Percentiles rank a stretch among this genome's conserved stretches.
phyloP scores from a whole-genome alignment of 345 rosid genomes.

The Euphorbia tirucalli region DNA sequence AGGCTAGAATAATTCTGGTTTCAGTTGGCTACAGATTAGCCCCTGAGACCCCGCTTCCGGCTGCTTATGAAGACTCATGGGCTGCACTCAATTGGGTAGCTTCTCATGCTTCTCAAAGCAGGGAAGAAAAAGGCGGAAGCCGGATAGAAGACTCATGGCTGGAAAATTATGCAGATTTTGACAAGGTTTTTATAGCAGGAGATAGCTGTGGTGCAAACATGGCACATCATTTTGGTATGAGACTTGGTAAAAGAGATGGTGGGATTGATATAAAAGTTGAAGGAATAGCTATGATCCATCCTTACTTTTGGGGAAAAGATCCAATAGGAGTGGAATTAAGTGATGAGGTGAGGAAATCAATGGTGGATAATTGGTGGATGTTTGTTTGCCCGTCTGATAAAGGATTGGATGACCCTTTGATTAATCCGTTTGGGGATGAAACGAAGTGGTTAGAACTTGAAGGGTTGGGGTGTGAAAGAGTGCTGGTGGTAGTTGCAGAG shows the following conservation, averaged over 20 bases:
- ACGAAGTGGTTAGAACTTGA: constrained; percentile 35
- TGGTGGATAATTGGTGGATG: constrained; percentile 84
- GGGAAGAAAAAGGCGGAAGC: not conserved
- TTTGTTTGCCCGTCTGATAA: constrained; percentile 61
- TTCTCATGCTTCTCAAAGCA: constrained; percentile 28
- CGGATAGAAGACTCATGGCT: constrained; percentile 45
- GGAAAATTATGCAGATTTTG: constrained; percentile 39
- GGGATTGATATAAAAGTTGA: constrained; percentile 30
- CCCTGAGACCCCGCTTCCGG: constrained; percentile 73
- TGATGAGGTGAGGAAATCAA: constrained; percentile 42
- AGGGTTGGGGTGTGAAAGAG: constrained; percentile 49
- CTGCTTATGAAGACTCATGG: constrained; percentile 74
- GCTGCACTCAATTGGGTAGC: constrained; percentile 53
- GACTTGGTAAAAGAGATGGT: constrained; percentile 17
- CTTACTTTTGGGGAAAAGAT: constrained; percentile 52
- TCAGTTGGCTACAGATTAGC: constrained; percentile 68
- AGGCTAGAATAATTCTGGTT: constrained; percentile 52
- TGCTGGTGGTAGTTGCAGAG: constrained; percentile 58
- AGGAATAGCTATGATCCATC: constrained; percentile 67
- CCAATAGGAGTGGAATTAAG: constrained; percentile 58
- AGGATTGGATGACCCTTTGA: constrained; percentile 74
- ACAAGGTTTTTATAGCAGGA: constrained; percentile 49
- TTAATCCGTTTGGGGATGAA: constrained; percentile 68
- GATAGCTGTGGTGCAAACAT: constrained; percentile 83
- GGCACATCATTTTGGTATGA: constrained; percentile 59